A percentile compares a stretch with the other conserved stretches of the same genome.
Conservation (phyloP, 768 basidiomycete genomes). For the Leucocoprinus sp. region DNA sequence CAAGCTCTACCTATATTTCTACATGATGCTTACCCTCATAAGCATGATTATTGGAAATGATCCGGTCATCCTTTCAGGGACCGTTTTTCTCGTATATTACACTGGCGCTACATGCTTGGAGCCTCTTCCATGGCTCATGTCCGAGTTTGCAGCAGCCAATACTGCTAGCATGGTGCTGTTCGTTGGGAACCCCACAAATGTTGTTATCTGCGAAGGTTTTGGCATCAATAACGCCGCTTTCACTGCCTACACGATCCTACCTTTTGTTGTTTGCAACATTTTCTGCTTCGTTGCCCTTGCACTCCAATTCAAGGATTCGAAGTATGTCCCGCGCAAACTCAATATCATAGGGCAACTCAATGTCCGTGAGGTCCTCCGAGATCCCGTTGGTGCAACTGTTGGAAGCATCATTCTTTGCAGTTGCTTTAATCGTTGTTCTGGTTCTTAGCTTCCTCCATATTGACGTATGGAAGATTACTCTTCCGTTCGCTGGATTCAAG, state of each 20-base stretch:
- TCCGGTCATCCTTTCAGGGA: slow-evolving; percentile 87
- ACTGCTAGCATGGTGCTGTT: slow-evolving; percentile 70
- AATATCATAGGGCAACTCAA: slow-evolving; percentile 28
- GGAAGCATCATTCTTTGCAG: slow-evolving; percentile 58
- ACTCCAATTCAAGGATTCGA: slow-evolving; percentile 47
- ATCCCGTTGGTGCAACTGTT: slow-evolving; percentile 66
- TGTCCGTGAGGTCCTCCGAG: slow-evolving; percentile 56
- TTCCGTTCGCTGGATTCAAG: slow-evolving; percentile 73
- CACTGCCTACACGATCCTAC: slow-evolving; percentile 76
- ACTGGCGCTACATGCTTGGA: slow-evolving; percentile 56
- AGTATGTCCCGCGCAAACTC: slow-evolving; percentile 44
- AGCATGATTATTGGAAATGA: slow-evolving; percentile 89
- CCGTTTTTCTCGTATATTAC: slow-evolving; percentile 84
- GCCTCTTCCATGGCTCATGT: slow-evolving; percentile 61
- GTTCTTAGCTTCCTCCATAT: slow-evolving; percentile 67
- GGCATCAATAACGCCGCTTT: slow-evolving; percentile 67
- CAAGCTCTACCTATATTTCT: slow-evolving; percentile 73
- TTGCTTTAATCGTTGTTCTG: slow-evolving; percentile 64
- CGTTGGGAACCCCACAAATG: slow-evolving; percentile 89
- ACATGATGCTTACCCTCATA: slow-evolving; percentile 67
- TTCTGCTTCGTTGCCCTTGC: slow-evolving; percentile 53
- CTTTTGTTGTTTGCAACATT: slow-evolving; percentile 59
- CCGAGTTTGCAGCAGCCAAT: slow-evolving; percentile 74
- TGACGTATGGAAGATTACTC: slow-evolving; percentile 80
- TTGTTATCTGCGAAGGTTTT: slow-evolving; percentile 87